phyloP scores from a whole-genome alignment of 768 basidiomycete genomes.

The Antrodiella citrinella region DNA sequence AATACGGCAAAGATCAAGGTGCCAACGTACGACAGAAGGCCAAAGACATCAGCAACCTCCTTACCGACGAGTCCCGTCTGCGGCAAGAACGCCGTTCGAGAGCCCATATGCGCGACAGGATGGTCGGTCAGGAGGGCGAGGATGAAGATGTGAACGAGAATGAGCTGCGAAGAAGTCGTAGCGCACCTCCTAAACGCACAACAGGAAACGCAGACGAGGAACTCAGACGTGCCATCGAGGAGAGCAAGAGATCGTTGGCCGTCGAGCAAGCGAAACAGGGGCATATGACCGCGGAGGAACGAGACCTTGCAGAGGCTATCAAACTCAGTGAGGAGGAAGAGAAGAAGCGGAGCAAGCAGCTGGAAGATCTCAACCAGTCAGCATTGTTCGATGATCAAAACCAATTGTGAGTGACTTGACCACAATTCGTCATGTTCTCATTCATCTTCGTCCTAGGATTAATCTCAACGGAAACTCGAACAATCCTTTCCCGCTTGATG shows the following conservation, averaged over 20 bases:
- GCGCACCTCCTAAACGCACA: conserved; percentile 16
- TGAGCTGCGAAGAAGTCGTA: conserved; percentile 37
- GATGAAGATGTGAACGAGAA: conserved; percentile 31
- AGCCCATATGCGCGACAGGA: conserved; percentile 91
- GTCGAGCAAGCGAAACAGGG: conserved; percentile 51
- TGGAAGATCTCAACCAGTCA: conserved; percentile 65
- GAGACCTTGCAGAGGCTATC: conserved; percentile 79
- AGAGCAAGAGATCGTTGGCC: conserved; percentile 67
- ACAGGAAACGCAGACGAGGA: conserved; percentile 70
- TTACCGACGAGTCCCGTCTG: conserved; percentile 79
- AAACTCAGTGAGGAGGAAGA: conserved; percentile 90
- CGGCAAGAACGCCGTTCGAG: conserved; percentile 77
- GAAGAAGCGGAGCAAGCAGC: conserved; percentile 55
- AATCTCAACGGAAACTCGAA: conserved; percentile 19
- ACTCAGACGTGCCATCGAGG: conserved; percentile 78
- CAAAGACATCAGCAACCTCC: conserved; percentile 93
- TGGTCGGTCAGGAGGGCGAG: conserved; percentile 57
- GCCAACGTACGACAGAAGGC: conserved; percentile 98
- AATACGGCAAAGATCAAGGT: conserved; percentile 93
- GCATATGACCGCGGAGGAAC: conserved; percentile 55
- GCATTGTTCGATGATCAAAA: conserved; percentile 83
- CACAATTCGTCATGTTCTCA: no score
- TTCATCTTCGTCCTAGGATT: conserved; percentile 1
- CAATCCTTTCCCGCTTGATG: conserved; percentile 52
- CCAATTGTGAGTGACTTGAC: conserved; percentile 48